Evolutionary conservation across 2,329 filamentous ascomycete genomes (phyloP).

Genomic region (Camptophora hylomeconis): DNA sequence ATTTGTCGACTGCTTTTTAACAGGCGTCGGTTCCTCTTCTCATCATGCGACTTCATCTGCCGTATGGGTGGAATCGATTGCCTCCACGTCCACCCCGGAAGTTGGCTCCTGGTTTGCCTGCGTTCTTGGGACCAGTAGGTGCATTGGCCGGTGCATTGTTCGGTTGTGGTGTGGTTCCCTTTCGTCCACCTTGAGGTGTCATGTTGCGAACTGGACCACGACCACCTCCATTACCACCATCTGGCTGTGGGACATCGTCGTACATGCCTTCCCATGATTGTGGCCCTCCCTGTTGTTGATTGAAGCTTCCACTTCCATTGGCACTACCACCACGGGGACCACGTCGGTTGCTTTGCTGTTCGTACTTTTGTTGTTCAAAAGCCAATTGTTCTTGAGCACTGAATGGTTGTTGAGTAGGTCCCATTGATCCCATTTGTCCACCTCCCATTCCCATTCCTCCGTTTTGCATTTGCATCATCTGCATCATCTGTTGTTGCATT

Average conservation of each 20-base stretch:
- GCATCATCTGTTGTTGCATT: conserved; percentile 45
- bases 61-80: conserved; percentile 66
- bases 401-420: conserved; percentile 40
- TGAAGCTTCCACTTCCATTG: conserved; percentile 22
- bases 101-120: conserved; percentile 79
- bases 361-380: conserved; percentile 69
- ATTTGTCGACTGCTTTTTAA: too few species aligned
- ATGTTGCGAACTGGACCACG: conserved; percentile 24
- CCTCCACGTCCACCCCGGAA: conserved; percentile 82
- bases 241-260: conserved; percentile 81
- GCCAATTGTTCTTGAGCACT: conserved; percentile 59
- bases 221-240: conserved; percentile 38
- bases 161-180: conserved; percentile 36
- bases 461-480: conserved; percentile 25
- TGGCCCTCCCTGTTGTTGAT: conserved; percentile 46
- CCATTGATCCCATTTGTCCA: conserved; percentile 30
- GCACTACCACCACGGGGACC: conserved; percentile 20
- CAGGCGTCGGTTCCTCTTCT: too few species aligned
- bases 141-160: conserved; percentile 60
- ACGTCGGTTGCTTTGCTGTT: conserved; percentile 46
- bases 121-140: conserved; percentile 92
- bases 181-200: conserved; percentile 29
- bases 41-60: too few species aligned
- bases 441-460: conserved; percentile 31
- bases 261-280: conserved; percentile 98